Evolutionary conservation across 192 early-diverging fungal species (phyloP).

Genomic region (Spizellomyces sp.): DNA sequence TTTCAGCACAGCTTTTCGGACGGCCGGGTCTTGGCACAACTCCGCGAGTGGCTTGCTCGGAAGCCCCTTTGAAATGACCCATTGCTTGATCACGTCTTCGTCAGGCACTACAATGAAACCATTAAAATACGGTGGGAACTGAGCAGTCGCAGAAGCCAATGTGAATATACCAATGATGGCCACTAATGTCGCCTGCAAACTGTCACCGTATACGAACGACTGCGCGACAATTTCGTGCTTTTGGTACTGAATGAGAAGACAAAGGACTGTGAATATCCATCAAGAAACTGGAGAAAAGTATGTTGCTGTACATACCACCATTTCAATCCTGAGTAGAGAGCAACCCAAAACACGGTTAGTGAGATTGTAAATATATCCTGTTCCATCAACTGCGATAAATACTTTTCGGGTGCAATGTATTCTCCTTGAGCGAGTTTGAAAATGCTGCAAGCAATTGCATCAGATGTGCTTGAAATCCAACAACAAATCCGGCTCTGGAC

Average conservation of each 20-base stretch:
- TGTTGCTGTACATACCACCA: neutral
- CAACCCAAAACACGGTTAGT: neutral
- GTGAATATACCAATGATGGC: slow-evolving; percentile 58
- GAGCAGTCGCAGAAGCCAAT: slow-evolving; percentile 63
- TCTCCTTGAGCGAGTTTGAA: slow-evolving; percentile 76
- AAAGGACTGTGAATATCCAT: too few relatives aligned
- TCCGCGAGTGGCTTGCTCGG: slow-evolving; percentile 45
- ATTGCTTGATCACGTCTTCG: slow-evolving; percentile 16
- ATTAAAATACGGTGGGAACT: too few relatives aligned
- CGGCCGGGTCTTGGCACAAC: slow-evolving; percentile 57
- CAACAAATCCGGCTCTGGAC: neutral
- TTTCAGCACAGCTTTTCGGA: slow-evolving; percentile 58
- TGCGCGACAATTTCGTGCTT: slow-evolving; percentile 66
- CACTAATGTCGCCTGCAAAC: slow-evolving; percentile 69
- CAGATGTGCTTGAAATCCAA: neutral
- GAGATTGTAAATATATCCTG: neutral
- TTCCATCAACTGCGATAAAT: slow-evolving; percentile 51
- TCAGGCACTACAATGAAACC: slow-evolving; percentile 9
- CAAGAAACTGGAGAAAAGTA: too few relatives aligned
- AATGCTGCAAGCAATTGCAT: slow-evolving; percentile 24
- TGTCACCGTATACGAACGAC: slow-evolving; percentile 94
- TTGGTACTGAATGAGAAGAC: neutral
- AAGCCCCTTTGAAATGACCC: slow-evolving; percentile 27
- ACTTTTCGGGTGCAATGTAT: slow-evolving; percentile 81
- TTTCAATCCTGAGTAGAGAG: slow-evolving; percentile 12